These are phyloP conservation scores for Trichoderma sp. DNA, from an alignment of 2,329 filamentous ascomycete genomes.

Conservation along the genomic window DNA sequence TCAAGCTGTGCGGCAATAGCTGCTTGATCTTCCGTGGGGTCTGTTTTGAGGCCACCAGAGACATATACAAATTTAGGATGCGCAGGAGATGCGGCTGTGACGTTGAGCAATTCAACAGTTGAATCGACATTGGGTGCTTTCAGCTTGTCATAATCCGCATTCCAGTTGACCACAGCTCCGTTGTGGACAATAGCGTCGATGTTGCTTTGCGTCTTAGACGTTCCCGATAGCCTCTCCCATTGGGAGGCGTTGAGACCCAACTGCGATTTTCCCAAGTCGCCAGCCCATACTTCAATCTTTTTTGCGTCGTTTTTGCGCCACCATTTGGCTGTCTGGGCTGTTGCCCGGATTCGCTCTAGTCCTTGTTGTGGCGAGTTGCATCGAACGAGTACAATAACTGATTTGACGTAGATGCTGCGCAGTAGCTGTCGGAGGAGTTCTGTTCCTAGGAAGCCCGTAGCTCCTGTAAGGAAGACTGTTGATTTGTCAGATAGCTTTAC, in stretches of 20 bases:
- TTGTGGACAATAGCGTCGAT: conserved; percentile 77
- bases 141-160: conserved; percentile 73
- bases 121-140: conserved; percentile 69
- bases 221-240: conserved; percentile 11
- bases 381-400: conserved; percentile 16
- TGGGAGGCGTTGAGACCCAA: conserved; percentile 8
- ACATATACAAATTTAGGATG: conserved; percentile 34
- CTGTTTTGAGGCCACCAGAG: conserved; percentile 32
- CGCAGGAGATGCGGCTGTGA: conserved; percentile 24
- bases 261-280: background rate
- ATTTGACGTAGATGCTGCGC: background rate
- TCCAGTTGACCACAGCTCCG: conserved; percentile 80
- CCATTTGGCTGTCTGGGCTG: conserved; percentile 13
- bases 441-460: conserved; percentile 19
- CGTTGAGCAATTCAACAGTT: conserved; percentile 31
- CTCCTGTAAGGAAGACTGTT: conserved; percentile 23
- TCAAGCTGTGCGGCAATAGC: background rate
- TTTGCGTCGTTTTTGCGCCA: conserved; percentile 9
- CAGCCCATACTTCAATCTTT: conserved; percentile 22
- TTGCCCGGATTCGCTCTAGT: conserved; percentile 8
- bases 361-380: conserved; percentile 14
- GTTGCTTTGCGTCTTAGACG: background rate
- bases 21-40: background rate
- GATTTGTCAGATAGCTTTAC: background rate
- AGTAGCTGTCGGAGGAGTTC: conserved; percentile 25